phyloP scores from a whole-genome alignment of 2,329 filamentous ascomycete species.

The Fusarium nygamai region DNA sequence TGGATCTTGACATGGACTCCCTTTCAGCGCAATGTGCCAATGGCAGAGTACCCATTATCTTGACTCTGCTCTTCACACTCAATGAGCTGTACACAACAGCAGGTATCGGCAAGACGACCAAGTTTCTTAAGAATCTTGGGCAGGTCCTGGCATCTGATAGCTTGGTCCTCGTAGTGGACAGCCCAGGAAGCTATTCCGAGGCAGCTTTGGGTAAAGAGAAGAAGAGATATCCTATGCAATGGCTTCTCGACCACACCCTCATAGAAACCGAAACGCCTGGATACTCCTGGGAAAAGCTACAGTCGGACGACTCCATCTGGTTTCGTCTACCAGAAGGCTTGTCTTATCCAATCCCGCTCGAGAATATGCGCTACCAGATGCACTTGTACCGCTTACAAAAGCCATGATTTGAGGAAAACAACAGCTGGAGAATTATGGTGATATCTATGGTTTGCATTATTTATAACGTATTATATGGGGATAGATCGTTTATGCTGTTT shows the following conservation, averaged over 20 bases:
- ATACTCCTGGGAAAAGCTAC: conserved; percentile 76
- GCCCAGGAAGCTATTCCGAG: conserved; percentile 91
- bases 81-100: conserved; percentile 92
- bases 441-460: conserved; percentile 33
- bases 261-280: conserved; percentile 55
- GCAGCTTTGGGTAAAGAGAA: conserved; percentile 72
- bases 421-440: conserved; percentile 8
- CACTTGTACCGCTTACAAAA: conserved; percentile 73
- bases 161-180: conserved; percentile 87
- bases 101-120: conserved; percentile 76
- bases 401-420: conserved; percentile 22
- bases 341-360: conserved; percentile 83
- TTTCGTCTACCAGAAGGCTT: conserved; percentile 77
- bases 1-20: conserved; percentile 51
- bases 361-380: conserved; percentile 95
- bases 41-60: conserved; percentile 58
- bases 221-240: conserved; percentile 89
- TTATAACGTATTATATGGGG: conserved; percentile 6
- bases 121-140: conserved; percentile 77
- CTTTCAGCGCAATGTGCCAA: conserved; percentile 47
- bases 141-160: conserved; percentile 65
- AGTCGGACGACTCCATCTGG: conserved; percentile 83
- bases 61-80: conserved; percentile 92
- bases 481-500: conserved; percentile 13
- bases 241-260: conserved; percentile 86